Evolutionary conservation across 2,329 filamentous ascomycete genomes (phyloP).

Genomic region (Hymenoscyphus occultus): DNA sequence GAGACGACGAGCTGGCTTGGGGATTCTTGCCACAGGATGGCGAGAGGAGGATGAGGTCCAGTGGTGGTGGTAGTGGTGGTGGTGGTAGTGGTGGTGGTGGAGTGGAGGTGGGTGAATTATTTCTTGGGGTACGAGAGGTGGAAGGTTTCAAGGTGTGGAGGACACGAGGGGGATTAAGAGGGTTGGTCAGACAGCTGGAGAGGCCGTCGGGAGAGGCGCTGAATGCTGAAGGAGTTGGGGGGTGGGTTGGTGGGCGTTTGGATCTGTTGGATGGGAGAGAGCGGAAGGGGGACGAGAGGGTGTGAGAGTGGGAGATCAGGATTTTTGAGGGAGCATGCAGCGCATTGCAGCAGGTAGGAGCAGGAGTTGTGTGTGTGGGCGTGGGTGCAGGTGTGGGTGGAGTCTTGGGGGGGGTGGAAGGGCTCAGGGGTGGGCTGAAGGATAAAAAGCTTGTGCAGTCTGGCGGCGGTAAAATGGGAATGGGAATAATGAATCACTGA

Average conservation of each 20-base stretch:
- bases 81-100: too few species aligned
- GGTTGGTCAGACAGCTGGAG: background rate
- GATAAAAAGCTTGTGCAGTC: constrained; percentile 9
- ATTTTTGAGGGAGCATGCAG: background rate
- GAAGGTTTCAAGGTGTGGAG: background rate
- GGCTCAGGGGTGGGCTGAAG: background rate
- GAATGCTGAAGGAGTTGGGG: background rate
- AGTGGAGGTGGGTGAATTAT: background rate
- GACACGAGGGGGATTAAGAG: background rate
- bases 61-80: too few species aligned
- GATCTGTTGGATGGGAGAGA: background rate
- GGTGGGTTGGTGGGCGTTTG: background rate
- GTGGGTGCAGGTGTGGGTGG: too few species aligned
- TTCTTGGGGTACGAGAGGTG: background rate
- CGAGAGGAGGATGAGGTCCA: background rate
- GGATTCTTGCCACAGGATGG: background rate
- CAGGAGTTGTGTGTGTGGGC: too few species aligned
- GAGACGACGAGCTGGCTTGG: background rate
- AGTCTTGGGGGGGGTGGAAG: background rate
- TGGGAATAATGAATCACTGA: background rate
- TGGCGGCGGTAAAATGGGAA: background rate
- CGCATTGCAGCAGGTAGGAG: background rate
- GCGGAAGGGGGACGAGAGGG: background rate
- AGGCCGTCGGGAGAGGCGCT: background rate
- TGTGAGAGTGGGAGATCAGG: background rate